Base-by-base conservation (phyloP, 495 filamentous ascomycete species). In the Tetracladium marchalianum region DNA sequence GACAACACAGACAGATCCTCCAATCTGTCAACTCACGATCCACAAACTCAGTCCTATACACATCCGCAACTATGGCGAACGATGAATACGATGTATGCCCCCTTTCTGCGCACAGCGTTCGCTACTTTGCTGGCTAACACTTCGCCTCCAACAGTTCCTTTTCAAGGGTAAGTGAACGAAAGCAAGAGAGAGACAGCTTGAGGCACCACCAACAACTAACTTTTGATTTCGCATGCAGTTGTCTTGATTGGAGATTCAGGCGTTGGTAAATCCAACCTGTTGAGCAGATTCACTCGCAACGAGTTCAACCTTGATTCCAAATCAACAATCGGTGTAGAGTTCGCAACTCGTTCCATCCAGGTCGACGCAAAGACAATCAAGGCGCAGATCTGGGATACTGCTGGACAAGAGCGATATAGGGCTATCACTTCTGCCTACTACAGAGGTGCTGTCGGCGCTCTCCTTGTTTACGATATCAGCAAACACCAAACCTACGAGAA, bases 301-400 rank as follows among this genome's bases (percentile, higher is more conserved):
- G 93, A 99, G 69, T 99, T 99, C 81, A 97, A 96, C 72, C 77
- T 97, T 49, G 92, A 99, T 69, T 96, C 90, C 65, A 99, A 99
- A 81, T 97, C 93, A 45, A 99, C 92, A 52, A 99, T 99, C 73
- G 92, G 92, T 61, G 92, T 99, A 57, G 92, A 99, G 71, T 99
- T 99, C 66, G 92, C 92, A 54, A 99, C 92, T 50, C 84, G 92
- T 44, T 95, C 88, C 51, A 97, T 99, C 69, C 92, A 97, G 68
- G 93, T 99, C 60, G 93, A 99, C 70, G 81, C 84, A 57, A 99
- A 99, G 77, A 99, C 92, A 55, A 99, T 99, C 82, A 99, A 99
- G 76, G 92, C 92, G 58, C 92, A 99, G 75, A 99, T 99, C 63
- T 99, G 93, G 93, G 93, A 99, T 73, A 99, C 93, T 45, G 93